Base-by-base conservation (phyloP, 768 basidiomycete genomes). In the Lentinula sp. region DNA sequence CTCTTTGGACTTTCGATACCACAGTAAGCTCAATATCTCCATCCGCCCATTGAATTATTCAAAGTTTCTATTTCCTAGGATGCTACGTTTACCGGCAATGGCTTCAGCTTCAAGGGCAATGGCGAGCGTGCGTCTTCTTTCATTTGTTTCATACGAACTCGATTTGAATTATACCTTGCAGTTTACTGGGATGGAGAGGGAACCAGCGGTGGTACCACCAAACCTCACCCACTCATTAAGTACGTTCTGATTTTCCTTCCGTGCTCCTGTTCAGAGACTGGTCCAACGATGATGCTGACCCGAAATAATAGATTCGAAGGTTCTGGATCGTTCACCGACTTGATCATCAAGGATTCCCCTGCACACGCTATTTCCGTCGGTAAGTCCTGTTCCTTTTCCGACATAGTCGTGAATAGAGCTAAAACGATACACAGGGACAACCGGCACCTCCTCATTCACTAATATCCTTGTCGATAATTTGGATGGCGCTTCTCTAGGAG, bases 121-220 rank as follows among this genome's bases (percentile, higher is more conserved):
- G 49, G 45, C 41, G 18, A 23, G n/a, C 42, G 56, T 41, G 16
- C 15, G 55, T 56, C 28, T 28, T 28, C 28, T 28, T 28, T 28
- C 28, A 28, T 28, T 28, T 28, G 28, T 3, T 28, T 3, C 28
- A 28, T 3, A 28, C 28, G 28, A 3, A 28, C 28, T 28, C 28
- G 28, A 28, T 28, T 28, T 28, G 28, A 48, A 12, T 23, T 18
- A 7, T 15, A 4, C 12, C 9, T 48, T 12, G 12, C 36, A 39
- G 53, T 45, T 16, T 62, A 62, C 57, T 62, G 61, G 73, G 73
- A 74, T 8, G 70, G 72, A 20, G 10, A 15, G 5, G 73, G 74
- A 9, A 39, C 46, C 15, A 56, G 0, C 18, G 60, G 63, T 0
- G 63, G 66, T n/a, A 1, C 6, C 9, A 52, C 32, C 8, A 74